Evolutionary conservation across 2,329 filamentous ascomycete genomes (phyloP).

Genomic region (Drechslerella coelobrocha): DNA sequence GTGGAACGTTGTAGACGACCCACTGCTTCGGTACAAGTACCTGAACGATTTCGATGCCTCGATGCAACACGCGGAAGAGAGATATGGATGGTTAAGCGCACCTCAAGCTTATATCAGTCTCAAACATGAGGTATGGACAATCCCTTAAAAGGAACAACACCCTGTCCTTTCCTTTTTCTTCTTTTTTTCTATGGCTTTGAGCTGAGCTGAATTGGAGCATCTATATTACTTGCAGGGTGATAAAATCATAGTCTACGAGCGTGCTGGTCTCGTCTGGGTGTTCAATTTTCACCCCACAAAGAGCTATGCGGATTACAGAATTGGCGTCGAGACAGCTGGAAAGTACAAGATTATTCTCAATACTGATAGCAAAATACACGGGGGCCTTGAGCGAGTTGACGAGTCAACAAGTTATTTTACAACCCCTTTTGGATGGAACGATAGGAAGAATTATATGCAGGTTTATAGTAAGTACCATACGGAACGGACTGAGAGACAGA

Average conservation of each 20-base stretch:
- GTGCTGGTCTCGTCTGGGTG: constrained; percentile 85
- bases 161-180: no score
- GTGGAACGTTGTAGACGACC: constrained; percentile 88
- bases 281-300: constrained; percentile 92
- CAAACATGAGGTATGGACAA: constrained; percentile 73
- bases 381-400: constrained; percentile 79
- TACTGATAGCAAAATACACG: constrained; percentile 77
- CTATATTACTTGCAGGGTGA: constrained; percentile 62
- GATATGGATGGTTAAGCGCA: constrained; percentile 87
- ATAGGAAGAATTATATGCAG: constrained; percentile 86
- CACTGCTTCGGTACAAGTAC: constrained; percentile 83
- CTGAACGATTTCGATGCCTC: constrained; percentile 91
- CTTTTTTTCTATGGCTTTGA: no score
- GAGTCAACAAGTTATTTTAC: constrained; percentile 89
- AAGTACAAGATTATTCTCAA: constrained; percentile 88
- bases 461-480: constrained; percentile 67
- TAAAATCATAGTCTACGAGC: constrained; percentile 95
- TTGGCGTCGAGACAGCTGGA: constrained; percentile 82
- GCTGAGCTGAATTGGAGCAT: constrained; percentile 1
- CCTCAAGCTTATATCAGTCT: constrained; percentile 89
- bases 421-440: constrained; percentile 88
- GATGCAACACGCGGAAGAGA: constrained; percentile 87
- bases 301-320: constrained; percentile 89
- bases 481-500: constrained; percentile 7
- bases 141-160: not conserved